phyloP scores from a whole-genome alignment of 2,329 filamentous ascomycete species.

The Paracamarosporium sp. region DNA sequence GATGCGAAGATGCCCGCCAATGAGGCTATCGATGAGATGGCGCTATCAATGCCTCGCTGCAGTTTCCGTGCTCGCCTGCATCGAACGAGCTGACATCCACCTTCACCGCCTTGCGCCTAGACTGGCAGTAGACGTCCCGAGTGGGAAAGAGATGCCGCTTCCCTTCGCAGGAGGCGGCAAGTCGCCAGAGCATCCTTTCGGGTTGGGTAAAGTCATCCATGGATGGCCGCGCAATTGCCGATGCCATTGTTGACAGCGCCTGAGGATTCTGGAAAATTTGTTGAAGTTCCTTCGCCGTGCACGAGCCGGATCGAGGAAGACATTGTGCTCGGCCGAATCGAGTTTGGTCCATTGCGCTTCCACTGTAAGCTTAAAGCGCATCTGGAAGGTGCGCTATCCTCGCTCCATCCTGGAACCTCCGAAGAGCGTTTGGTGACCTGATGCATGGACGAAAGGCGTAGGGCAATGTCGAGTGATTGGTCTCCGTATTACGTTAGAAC shows the following conservation, averaged over 20 bases:
- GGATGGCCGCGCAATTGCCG: not conserved
- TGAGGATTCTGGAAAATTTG: too few relatives aligned
- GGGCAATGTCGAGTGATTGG: too few relatives aligned
- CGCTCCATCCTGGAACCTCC: too few relatives aligned
- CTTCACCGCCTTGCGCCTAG: slow-evolving; percentile 7
- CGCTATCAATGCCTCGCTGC: slow-evolving; percentile 4
- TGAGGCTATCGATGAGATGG: not conserved
- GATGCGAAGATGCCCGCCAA: not conserved
- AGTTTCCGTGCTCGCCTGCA: slow-evolving; percentile 3
- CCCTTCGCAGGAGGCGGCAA: not conserved
- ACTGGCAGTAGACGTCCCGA: not conserved
- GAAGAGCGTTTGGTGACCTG: too few relatives aligned
- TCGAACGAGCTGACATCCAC: slow-evolving; percentile 1
- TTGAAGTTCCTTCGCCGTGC: too few relatives aligned
- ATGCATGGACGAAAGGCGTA: too few relatives aligned
- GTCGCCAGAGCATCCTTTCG: not conserved
- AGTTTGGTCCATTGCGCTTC: too few relatives aligned
- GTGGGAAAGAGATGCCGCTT: not conserved
- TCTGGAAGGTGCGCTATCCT: too few relatives aligned
- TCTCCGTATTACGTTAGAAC: too few relatives aligned
- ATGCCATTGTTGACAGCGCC: not conserved
- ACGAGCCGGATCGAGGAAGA: too few relatives aligned
- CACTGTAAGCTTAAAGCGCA: too few relatives aligned
- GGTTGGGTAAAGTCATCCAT: not conserved
- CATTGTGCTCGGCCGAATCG: too few relatives aligned